phyloP scores from a whole-genome alignment of 2,329 filamentous ascomycete species.

The Colletotrichum graminicola region DNA sequence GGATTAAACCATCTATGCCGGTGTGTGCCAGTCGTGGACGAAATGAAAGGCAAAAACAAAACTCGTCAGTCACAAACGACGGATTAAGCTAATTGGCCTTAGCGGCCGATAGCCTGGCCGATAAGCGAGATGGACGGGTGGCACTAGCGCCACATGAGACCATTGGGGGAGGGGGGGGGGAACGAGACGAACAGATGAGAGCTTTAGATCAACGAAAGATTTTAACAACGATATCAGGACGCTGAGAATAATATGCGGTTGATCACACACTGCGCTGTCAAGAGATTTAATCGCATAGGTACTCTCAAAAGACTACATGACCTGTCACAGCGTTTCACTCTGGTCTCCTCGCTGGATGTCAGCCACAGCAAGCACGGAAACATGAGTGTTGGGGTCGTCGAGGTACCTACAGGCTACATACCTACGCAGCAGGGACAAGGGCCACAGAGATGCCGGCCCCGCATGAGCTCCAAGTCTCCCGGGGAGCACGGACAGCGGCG shows the following conservation, averaged over 20 bases:
- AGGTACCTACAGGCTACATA: constrained; percentile 7
- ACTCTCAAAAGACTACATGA: not conserved
- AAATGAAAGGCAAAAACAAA: constrained; percentile 30
- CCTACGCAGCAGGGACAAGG: constrained; percentile 34
- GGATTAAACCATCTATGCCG: not conserved
- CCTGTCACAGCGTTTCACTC: not conserved
- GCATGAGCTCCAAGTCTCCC: constrained; percentile 35
- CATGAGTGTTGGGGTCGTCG: not conserved
- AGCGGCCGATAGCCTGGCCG: constrained; percentile 34
- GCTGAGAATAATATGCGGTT: not conserved
- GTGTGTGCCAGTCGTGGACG: not conserved
- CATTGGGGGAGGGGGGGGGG: constrained; percentile 4
- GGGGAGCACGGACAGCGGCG: constrained; percentile 36
- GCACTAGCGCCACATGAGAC: constrained; percentile 24
- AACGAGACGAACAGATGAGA: constrained; percentile 24
- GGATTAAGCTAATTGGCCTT: constrained; percentile 30
- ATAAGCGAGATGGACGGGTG: constrained; percentile 36
- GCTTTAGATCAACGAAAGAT: constrained; percentile 6
- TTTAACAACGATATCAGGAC: not conserved
- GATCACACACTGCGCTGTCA: not conserved
- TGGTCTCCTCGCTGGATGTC: not conserved
- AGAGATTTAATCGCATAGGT: too few relatives aligned
- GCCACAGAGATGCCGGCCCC: constrained; percentile 30
- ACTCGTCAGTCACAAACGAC: constrained; percentile 11
- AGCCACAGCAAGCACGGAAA: constrained; percentile 4